Evolutionary conservation across 306 rosid genomes (phyloP), one percentile per base, ranked within the genome.

Genomic region (Pachyrhizus erosus): DNA sequence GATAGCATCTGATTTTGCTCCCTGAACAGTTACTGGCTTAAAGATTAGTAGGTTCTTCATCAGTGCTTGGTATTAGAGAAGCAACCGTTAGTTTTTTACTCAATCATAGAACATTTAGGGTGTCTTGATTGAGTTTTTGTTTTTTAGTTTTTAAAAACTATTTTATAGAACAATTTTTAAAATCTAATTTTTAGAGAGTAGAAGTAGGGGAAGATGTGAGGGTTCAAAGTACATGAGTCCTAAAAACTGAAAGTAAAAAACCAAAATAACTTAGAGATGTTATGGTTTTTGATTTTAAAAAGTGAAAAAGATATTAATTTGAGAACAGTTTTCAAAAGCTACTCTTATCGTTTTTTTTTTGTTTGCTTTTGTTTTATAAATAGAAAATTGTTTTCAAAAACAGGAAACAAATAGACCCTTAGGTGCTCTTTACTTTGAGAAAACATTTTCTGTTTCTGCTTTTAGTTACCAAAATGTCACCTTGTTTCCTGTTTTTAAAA

Each of bases 31-130:
- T 29, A 75, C 42, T 75, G 45, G 65, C 45, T 82, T 39, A 17
- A 60, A 31, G 79, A 31, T 70, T 49, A 17, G 40, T 9, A 10
- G 11, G 57, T 54, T 24, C 68, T 60, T 61, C 23, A 71, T 51
- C 11, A 14, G 18, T 67, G 2, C 27, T 65, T 65, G n/a, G 33
- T 18, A 40, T 40, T 40, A 64, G 49, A 80, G 37, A 82, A 69
- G 62, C 70, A n/a, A n/a, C n/a, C n/a, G n/a, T n/a, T n/a, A 37
- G 33, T 67, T 39, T 57, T 17, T 62, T 23, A 46, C 58, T 57
- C 49, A 68, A 65, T 73, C 20, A 7, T 79, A 5, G 51, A 51
- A 60, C 69, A 60, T 70, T 57, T 70, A 29, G 24, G 62, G 67
- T 60, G 67, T 27, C 1, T 26, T 27, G 40, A 13, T 27, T 62